Conservation (phyloP, 768 basidiomycete genomes). For the Russula sp. region DNA sequence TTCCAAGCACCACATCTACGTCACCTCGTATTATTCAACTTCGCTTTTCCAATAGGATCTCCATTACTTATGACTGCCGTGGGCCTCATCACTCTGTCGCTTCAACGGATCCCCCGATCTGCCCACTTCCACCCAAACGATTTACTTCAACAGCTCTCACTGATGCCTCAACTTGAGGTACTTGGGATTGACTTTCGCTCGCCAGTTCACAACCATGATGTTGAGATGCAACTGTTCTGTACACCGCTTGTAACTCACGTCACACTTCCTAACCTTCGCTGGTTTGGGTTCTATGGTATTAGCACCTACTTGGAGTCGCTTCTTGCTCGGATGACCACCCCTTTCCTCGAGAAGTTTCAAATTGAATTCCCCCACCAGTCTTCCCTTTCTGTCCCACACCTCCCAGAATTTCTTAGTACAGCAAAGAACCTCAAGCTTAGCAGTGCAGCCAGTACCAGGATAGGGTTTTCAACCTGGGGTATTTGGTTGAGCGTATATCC, state of each 20-base stretch:
- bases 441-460: too few relatives aligned
- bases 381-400: background rate
- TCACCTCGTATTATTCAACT: too few relatives aligned
- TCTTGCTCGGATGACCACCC: background rate
- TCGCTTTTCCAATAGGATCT: background rate
- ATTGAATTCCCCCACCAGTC: background rate
- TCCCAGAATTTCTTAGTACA: background rate
- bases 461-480: background rate
- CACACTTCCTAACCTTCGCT: background rate
- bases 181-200: background rate
- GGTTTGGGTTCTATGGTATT: background rate
- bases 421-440: background rate
- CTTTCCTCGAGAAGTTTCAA: background rate
- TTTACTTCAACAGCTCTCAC: background rate
- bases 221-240: background rate
- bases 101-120: background rate
- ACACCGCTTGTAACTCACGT: background rate
- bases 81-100: background rate
- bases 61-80: background rate
- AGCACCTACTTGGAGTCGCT: background rate
- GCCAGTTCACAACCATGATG: background rate
- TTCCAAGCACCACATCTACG: background rate
- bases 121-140: background rate
- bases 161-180: background rate
- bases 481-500: background rate